Conservation (phyloP, 495 filamentous ascomycete genomes). For the Tuber melanosporum region DNA sequence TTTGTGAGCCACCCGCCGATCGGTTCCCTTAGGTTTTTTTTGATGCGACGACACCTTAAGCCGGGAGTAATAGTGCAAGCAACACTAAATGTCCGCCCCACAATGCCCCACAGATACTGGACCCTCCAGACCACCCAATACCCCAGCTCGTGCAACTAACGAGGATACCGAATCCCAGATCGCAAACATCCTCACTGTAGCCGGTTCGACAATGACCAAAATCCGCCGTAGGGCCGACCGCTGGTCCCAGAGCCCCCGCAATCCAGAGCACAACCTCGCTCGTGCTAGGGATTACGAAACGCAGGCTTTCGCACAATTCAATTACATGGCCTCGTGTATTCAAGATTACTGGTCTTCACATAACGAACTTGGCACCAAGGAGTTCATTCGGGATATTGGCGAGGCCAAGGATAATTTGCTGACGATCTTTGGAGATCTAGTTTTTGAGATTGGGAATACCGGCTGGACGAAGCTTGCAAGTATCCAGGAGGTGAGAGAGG, state of each 20-base stretch:
- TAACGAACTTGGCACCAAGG: not conserved
- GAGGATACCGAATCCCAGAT: not conserved
- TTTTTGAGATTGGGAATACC: not conserved
- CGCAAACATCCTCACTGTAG: not conserved
- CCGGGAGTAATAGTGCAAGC: not conserved
- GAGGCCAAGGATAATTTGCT: not conserved
- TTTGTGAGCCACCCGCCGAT: not conserved
- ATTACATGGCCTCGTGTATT: not conserved
- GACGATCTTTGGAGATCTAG: not conserved
- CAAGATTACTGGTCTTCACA: not conserved
- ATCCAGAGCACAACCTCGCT: not conserved
- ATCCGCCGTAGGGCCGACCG: not conserved
- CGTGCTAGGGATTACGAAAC: not conserved
- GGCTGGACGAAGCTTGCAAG: not conserved
- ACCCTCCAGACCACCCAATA: not conserved
- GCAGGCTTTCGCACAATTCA: not conserved
- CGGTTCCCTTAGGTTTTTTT: not conserved
- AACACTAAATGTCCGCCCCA: not conserved
- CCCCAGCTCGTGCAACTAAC: not conserved
- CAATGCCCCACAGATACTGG: not conserved
- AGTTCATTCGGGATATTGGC: not conserved
- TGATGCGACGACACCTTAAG: not conserved
- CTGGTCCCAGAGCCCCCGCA: not conserved
- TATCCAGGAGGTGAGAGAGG: not conserved
- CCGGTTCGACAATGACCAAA: not conserved